Evolutionary conservation across 1,139 yeast genomes (phyloP), one percentile per base, ranked within the genome.

Genomic region (Meyerozyma smithsonii): DNA sequence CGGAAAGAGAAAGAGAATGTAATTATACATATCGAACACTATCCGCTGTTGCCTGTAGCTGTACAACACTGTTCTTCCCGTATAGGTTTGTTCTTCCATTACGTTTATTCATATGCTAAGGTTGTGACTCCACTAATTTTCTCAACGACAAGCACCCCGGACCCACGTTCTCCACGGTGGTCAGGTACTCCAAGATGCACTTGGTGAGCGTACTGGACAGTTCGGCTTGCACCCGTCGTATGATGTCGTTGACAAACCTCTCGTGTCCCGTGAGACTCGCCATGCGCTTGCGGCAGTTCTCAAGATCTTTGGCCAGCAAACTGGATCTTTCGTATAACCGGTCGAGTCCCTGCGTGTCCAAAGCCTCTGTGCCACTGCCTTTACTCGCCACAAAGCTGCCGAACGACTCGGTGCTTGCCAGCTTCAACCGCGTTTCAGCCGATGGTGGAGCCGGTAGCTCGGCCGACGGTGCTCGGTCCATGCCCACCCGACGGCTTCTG

Each of bases 1-100:
- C 62, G 85, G 88, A 52, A 79, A 81, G 66, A 81, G 85, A 76
- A 81, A 76, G 81, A 81, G 70, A 59, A 58, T 56, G 50, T 65
- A 55, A 23, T 23, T 11, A 30, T 26, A 28, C 28, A 30, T 39
- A 25, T 34, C 25, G 35, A 16, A 35, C 28, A 28, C n/a, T n/a
- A n/a, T n/a, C n/a, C 12, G 19, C 30, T 24, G 21, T 34, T 28
- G 23, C 17, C 32, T 34, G 23, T 32, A 19, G 35, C 36, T 41
- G 45, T 45, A 42, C 41, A 44, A 38, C 41, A n/a, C n/a, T n/a
- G n/a, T n/a, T n/a, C n/a, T n/a, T n/a, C n/a, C n/a, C n/a, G n/a
- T n/a, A n/a, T n/a, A n/a, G n/a, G n/a, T n/a, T n/a, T n/a, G n/a
- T n/a, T n/a, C n/a, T n/a, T n/a, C n/a, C n/a, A n/a, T n/a, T n/a